Percentiles rank a stretch among this genome's conserved stretches.
phyloP scores from a whole-genome alignment of 2,329 filamentous ascomycete species.

The Podosphaera xanthii region DNA sequence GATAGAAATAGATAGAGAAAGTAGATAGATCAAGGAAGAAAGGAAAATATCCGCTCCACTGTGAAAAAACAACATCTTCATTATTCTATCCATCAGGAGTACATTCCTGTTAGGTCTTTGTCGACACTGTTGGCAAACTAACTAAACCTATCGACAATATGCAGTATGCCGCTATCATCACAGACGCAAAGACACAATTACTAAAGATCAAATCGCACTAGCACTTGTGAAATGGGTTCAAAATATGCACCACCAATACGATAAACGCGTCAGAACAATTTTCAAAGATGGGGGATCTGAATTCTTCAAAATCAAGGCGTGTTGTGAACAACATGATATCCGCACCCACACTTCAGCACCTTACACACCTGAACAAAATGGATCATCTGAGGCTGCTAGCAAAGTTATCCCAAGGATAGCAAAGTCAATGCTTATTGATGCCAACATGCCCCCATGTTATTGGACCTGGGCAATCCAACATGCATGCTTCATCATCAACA shows the following conservation, averaged over 20 bases:
- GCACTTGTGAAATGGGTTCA: neutral
- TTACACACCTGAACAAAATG: neutral
- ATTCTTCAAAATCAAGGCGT: neutral
- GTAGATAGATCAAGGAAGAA: no score
- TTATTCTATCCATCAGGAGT: no score
- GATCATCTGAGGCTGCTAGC: neutral
- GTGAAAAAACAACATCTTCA: no score
- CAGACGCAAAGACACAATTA: neutral
- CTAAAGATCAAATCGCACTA: neutral
- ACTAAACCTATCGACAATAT: neutral
- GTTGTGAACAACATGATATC: neutral
- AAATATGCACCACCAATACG: no score
- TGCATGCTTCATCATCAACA: no score
- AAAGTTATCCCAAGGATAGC: no score
- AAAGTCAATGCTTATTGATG: no score
- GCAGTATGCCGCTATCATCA: neutral
- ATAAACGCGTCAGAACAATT: neutral
- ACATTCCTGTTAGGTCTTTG: no score
- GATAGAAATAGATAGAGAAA: no score
- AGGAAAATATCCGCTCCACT: no score
- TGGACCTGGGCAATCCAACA: no score
- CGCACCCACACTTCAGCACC: neutral
- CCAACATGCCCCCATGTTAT: no score
- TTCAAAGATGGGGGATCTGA: neutral
- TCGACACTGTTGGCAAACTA: neutral